Evolutionary conservation across 2,329 filamentous ascomycete genomes (phyloP), one percentile per base, ranked within the genome.

Genomic region (Esteya vermicola): DNA sequence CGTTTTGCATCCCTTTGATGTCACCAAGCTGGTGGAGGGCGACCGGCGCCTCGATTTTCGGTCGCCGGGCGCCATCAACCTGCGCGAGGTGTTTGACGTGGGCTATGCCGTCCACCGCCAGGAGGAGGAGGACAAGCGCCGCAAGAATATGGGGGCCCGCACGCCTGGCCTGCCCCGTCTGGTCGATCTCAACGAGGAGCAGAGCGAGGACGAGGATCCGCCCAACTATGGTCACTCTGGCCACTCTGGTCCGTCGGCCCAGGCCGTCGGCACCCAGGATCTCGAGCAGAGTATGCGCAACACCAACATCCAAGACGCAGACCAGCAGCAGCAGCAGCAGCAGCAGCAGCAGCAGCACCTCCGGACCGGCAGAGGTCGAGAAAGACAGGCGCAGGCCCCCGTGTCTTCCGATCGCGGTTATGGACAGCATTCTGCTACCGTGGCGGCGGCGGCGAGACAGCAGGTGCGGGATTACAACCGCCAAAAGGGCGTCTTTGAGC

Each of bases 31-130:
- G 14, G 59, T 67, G 33, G 71, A 74, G 26, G 59, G 66, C 28
- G 80, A 81, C 22, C 78, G 75, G 46, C 78, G 84, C 16, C 78
- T 81, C 62, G 91, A 98, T 58, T 98, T 96, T 77, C 77, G 91
- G 43, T 96, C 88, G 0, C 91, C 91, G 0, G 91, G 88, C 38
- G 88, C 85, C 3, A 81, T 98, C 60, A 96, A 96, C 56, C 67
- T 98, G 12, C 85, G 91, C 44, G 91, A 98, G 59, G 88, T 96
- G 3, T 98, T 98, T 50, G 91, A 98, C 53, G 89, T 98, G 36
- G 81, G 85, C n/a, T 98, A 98, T 53, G 89, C 91, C 9, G 91
- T 98, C 9, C 91, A 96, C 57, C 72, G 91, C 35, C 86, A 96
- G 59, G 91, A 96, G 60, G 91, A 98, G 57, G 91, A 96, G 59